These are phyloP conservation scores for Ophiocordyceps polyrhachis-furcata DNA, from an alignment of 2,329 filamentous ascomycete species.

Conservation along the genomic window DNA sequence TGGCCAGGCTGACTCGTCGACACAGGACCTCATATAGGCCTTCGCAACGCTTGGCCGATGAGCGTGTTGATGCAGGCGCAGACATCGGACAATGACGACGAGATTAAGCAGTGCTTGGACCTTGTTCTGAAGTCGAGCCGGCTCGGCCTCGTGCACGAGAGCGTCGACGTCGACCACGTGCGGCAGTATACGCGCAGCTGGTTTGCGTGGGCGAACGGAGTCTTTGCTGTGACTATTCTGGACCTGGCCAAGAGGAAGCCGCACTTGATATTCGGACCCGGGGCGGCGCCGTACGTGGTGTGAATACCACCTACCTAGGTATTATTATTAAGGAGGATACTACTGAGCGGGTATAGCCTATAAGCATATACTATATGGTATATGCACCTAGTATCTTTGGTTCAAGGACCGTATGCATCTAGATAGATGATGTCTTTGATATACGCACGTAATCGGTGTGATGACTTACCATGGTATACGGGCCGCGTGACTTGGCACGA, in stretches of 20 bases:
- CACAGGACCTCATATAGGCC: slow-evolving; percentile 48
- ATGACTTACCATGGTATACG: too few relatives aligned
- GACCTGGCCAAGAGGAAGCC: slow-evolving; percentile 81
- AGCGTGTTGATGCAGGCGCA: slow-evolving; percentile 79
- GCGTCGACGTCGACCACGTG: slow-evolving; percentile 56
- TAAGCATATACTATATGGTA: too few relatives aligned
- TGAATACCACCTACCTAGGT: slow-evolving; percentile 10
- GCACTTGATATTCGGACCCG: slow-evolving; percentile 60
- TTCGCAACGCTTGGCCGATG: slow-evolving; percentile 95
- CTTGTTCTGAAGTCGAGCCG: slow-evolving; percentile 57
- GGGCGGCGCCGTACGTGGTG: slow-evolving; percentile 37
- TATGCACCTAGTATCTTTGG: too few relatives aligned
- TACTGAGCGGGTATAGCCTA: not conserved
- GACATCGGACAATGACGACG: slow-evolving; percentile 65
- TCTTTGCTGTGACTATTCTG: slow-evolving; percentile 83
- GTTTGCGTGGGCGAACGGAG: slow-evolving; percentile 97
- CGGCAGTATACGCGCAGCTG: slow-evolving; percentile 68
- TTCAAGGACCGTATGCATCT: too few relatives aligned
- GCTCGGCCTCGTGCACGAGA: slow-evolving; percentile 79
- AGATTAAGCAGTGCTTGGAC: slow-evolving; percentile 57
- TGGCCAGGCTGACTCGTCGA: slow-evolving; percentile 3
- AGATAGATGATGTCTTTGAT: too few relatives aligned
- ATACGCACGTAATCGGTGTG: too few relatives aligned
- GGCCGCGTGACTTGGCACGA: too few relatives aligned
- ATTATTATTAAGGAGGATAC: not conserved